phyloP scores from a whole-genome alignment of 441 rosid species.

The Corymbia citriodora region DNA sequence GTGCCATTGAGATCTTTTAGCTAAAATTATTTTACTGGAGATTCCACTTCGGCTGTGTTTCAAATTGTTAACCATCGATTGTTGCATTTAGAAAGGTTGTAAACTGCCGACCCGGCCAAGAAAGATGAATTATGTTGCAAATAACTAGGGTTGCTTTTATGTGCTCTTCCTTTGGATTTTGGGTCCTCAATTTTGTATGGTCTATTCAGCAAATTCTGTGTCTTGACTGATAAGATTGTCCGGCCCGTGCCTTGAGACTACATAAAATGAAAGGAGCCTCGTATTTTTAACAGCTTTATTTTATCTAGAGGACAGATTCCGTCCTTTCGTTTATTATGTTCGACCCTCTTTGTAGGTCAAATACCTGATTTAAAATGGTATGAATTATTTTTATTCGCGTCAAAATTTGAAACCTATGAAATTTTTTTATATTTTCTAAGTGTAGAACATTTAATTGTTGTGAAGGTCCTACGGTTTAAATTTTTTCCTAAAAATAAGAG shows the following conservation, averaged over 20 bases:
- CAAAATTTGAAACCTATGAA: neutral
- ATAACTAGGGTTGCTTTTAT: neutral
- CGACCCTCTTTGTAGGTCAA: neutral
- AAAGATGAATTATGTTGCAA: neutral
- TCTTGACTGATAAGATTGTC: neutral
- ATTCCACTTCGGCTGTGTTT: neutral
- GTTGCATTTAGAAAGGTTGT: neutral
- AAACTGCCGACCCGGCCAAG: neutral
- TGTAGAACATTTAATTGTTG: neutral
- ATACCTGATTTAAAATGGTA: neutral
- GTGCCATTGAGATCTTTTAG: neutral
- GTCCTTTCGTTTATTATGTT: neutral
- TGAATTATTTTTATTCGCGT: neutral
- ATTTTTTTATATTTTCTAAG: neutral
- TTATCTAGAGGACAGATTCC: neutral
- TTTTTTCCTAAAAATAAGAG: neutral
- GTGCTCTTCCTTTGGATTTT: neutral
- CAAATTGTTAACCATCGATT: neutral
- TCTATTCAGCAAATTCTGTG: neutral
- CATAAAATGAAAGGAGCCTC: neutral
- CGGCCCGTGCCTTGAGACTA: neutral
- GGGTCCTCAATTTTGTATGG: neutral
- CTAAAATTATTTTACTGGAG: neutral
- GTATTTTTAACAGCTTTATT: neutral
- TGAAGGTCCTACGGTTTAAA: neutral